Percentiles rank a stretch among this genome's conserved stretches.
These are phyloP conservation scores for Pichia sp. DNA, from an alignment of 1,139 yeast genomes.

Conservation along the genomic window DNA sequence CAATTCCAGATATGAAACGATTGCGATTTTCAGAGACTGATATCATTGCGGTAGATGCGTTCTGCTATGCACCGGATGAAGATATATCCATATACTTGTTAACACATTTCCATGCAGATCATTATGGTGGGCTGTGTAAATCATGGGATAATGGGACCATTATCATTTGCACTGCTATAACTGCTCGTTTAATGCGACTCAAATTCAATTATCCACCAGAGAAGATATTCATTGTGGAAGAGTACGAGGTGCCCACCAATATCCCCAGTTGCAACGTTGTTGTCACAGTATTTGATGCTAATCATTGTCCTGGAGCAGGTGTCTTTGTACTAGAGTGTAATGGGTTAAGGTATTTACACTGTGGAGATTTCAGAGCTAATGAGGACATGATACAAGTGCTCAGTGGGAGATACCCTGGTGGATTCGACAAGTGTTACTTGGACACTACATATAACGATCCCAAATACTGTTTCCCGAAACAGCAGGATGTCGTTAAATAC, in stretches of 20 bases:
- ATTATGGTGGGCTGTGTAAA: slow-evolving; percentile 78
- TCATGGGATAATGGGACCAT: slow-evolving; percentile 59
- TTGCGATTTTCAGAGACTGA: slow-evolving; percentile 32
- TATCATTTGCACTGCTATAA: slow-evolving; percentile 66
- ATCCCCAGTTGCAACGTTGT: slow-evolving; percentile 41
- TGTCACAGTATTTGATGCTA: slow-evolving; percentile 71
- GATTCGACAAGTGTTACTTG: slow-evolving; percentile 56
- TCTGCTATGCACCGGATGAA: slow-evolving; percentile 44
- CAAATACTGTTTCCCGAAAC: slow-evolving; percentile 68
- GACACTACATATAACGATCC: slow-evolving; percentile 89
- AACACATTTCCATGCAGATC: slow-evolving; percentile 90
- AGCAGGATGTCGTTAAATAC: slow-evolving; percentile 54
- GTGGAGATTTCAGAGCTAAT: slow-evolving; percentile 87
- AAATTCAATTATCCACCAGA: slow-evolving; percentile 22
- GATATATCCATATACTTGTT: slow-evolving; percentile 47
- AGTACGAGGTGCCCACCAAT: slow-evolving; percentile 20
- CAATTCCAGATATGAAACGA: slow-evolving; percentile 51
- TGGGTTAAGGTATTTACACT: slow-evolving; percentile 46
- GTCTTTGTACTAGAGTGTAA: slow-evolving; percentile 60
- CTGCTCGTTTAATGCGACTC: slow-evolving; percentile 39
- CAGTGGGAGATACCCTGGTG: slow-evolving; percentile 26
- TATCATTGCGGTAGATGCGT: slow-evolving; percentile 61
- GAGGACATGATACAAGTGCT: slow-evolving; percentile 36
- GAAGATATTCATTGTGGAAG: slow-evolving; percentile 35
- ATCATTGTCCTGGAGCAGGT: slow-evolving; percentile 95